Evolutionary conservation across 176 grass and related monocot genomes (phyloP).

Genomic region (Ampelocalamus luodianensis): DNA sequence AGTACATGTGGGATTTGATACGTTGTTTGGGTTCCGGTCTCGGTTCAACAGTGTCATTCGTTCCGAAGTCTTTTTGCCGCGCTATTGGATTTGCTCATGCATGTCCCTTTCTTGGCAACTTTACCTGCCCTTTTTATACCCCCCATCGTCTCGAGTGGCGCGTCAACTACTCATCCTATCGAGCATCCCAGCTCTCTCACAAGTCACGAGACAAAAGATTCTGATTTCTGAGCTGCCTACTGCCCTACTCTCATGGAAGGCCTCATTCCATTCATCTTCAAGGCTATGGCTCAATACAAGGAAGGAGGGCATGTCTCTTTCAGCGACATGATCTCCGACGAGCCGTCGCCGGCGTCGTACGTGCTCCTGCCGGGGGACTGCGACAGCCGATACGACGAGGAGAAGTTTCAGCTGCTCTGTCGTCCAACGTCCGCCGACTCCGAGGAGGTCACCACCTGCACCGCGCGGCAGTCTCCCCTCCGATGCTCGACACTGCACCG

Average conservation of each 20-base stretch:
- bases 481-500: conserved; percentile 48
- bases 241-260: conserved; percentile 67
- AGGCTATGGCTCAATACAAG: conserved; percentile 58
- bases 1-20: background rate
- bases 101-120: conserved; percentile 29
- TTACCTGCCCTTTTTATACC: conserved; percentile 52
- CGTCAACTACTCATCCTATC: background rate
- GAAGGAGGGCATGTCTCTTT: conserved; percentile 42
- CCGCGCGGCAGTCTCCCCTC: conserved; percentile 32
- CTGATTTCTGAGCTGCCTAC: conserved; percentile 29
- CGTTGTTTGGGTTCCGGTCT: conserved; percentile 18
- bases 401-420: conserved; percentile 25
- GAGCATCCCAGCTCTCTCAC: conserved; percentile 3
- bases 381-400: conserved; percentile 13
- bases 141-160: background rate
- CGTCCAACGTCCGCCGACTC: background rate
- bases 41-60: background rate
- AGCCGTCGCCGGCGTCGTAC: conserved; percentile 43
- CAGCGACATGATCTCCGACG: conserved; percentile 32
- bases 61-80: background rate
- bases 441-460: conserved; percentile 10
- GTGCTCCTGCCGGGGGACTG: conserved; percentile 54
- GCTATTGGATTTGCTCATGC: conserved; percentile 2
- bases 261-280: conserved; percentile 75
- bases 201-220: background rate